Evolutionary conservation across 1,139 yeast species (phyloP).

Genomic region (Suhomyces bokatorum): DNA sequence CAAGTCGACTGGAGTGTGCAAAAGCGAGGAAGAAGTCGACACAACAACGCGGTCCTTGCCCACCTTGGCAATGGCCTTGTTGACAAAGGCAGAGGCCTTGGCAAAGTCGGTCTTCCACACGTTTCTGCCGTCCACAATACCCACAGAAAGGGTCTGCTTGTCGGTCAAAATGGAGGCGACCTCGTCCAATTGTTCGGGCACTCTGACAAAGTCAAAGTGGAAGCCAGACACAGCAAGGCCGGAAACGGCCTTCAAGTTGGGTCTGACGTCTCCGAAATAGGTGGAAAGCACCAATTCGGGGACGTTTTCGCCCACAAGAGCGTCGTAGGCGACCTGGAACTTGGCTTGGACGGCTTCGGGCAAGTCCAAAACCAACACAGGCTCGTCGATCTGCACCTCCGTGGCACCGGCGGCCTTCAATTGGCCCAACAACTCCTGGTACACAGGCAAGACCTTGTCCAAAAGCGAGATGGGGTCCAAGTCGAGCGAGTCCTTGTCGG

Average conservation of each 20-base stretch:
- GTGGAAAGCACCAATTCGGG: constrained; percentile 85
- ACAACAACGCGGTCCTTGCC: constrained; percentile 89
- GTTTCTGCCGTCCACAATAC: constrained; percentile 98
- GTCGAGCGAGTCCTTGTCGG: constrained; percentile 96
- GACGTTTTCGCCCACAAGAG: constrained; percentile 60
- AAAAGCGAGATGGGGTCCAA: constrained; percentile 88
- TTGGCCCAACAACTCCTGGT: constrained; percentile 83
- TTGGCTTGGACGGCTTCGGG: constrained; percentile 81
- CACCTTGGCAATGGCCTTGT: constrained; percentile 78
- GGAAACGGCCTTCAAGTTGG: constrained; percentile 88
- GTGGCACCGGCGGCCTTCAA: constrained; percentile 94
- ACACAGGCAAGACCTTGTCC: constrained; percentile 87
- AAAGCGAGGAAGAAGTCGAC: constrained; percentile 93
- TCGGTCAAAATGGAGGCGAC: constrained; percentile 67
- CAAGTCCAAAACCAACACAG: constrained; percentile 91
- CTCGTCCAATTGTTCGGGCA: constrained; percentile 91
- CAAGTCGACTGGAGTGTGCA: constrained; percentile 98
- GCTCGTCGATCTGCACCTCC: constrained; percentile 96
- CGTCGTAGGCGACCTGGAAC: constrained; percentile 82
- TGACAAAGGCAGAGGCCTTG: constrained; percentile 78
- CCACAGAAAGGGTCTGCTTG: constrained; percentile 82
- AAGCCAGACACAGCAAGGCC: constrained; percentile 90
- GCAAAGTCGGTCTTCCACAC: constrained; percentile 97
- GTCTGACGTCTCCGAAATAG: constrained; percentile 97
- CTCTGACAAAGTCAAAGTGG: constrained; percentile 97